These are phyloP conservation scores for Rhizopogon sp. DNA, from an alignment of 768 basidiomycete genomes.

Conservation along the genomic window DNA sequence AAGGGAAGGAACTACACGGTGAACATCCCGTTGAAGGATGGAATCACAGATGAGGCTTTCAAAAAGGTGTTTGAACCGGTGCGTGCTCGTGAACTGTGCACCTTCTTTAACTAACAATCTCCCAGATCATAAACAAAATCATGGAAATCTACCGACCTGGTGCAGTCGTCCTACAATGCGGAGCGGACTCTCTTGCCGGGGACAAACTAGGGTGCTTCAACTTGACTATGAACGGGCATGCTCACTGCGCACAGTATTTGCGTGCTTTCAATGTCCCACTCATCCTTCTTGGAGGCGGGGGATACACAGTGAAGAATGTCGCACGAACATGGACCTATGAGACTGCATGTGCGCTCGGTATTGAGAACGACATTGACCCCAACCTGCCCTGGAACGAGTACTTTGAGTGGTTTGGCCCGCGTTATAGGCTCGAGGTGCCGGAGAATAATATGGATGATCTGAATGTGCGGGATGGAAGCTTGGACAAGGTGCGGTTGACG, in stretches of 20 bases:
- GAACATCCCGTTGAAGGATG: constrained; percentile 93
- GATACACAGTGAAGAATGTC: constrained; percentile 97
- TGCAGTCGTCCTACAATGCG: constrained; percentile 90
- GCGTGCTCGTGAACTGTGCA: constrained; percentile 23
- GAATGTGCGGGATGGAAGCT: constrained; percentile 74
- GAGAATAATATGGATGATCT: constrained; percentile 94
- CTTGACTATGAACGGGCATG: constrained; percentile 92
- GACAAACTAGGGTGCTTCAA: constrained; percentile 98
- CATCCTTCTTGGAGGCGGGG: constrained; percentile 91
- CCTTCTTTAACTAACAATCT: background rate
- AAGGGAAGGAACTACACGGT: constrained; percentile 85
- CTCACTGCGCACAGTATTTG: constrained; percentile 84
- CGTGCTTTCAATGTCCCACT: constrained; percentile 79
- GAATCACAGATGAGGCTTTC: constrained; percentile 87
- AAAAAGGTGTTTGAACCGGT: constrained; percentile 90
- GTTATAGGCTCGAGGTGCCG: constrained; percentile 88
- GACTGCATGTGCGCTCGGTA: constrained; percentile 90
- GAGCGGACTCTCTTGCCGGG: constrained; percentile 90
- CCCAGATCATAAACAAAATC: constrained; percentile 75
- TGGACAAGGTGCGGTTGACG: constrained; percentile 73
- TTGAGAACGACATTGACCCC: constrained; percentile 70
- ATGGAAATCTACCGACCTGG: constrained; percentile 86
- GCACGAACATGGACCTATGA: constrained; percentile 95
- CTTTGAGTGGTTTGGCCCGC: constrained; percentile 96
- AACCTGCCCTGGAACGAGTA: constrained; percentile 85